phyloP scores from a whole-genome alignment of 768 basidiomycete genomes.

The Lentinula detonsa region DNA sequence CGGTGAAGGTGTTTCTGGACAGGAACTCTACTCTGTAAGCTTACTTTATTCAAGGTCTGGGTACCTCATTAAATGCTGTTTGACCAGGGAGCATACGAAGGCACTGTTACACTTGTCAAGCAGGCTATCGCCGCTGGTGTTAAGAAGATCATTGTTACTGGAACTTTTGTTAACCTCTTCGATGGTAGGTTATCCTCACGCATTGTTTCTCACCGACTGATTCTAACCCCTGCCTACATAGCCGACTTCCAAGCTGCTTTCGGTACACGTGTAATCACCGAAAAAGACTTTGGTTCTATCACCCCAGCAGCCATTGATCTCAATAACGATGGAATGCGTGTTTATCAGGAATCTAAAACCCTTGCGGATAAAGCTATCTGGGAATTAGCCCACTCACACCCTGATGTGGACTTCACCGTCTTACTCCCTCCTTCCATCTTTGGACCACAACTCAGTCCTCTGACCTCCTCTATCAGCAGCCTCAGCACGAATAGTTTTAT shows the following conservation, averaged over 20 bases:
- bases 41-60: neutral
- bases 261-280: neutral
- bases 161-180: conserved; percentile 5
- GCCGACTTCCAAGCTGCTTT: conserved; percentile 3
- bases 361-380: conserved; percentile 5
- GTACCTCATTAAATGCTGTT: neutral
- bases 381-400: conserved; percentile 3
- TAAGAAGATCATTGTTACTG: conserved; percentile 9
- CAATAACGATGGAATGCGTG: neutral
- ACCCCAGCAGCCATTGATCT: conserved; percentile 5
- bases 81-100: conserved; percentile 4
- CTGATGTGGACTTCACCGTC: conserved; percentile 7
- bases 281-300: conserved; percentile 9
- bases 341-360: conserved; percentile 3
- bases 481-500: conserved; percentile 3
- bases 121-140: conserved; percentile 9
- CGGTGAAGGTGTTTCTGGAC: neutral
- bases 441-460: conserved; percentile 14
- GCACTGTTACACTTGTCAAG: conserved; percentile 4
- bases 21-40: conserved; percentile 5
- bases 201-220: neutral
- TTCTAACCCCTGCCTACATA: neutral
- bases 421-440: conserved; percentile 14
- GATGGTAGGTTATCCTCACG: conserved; percentile 1
- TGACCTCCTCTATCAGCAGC: neutral